Evolutionary conservation across 257 asterid species (phyloP), one percentile per base, ranked within the genome.

Genomic region (Leptodermis oblonga): DNA sequence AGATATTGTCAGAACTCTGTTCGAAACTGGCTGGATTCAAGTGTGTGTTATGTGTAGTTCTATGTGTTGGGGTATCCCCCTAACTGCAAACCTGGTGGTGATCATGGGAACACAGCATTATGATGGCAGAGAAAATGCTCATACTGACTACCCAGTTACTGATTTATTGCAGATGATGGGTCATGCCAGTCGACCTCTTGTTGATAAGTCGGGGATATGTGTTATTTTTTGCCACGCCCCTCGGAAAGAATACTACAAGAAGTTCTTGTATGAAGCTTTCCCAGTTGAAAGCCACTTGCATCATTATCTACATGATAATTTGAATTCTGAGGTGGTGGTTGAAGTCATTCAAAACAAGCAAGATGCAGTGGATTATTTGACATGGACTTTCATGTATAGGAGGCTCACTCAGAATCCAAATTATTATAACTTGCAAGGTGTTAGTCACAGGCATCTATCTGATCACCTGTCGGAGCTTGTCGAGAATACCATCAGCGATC

Each of bases 111-210:
- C 85, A 0, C 85, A 81, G 70, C 73, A 77, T 56, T 77, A 81
- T 61, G 85, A 81, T 62, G 80, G 85, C 59, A 51, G 76, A 49
- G 82, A 81, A 71, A 78, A 78, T 64, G 85, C 82, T 61, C 80
- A 80, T 58, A 74, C 74, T 58, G 85, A 81, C 69, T 81, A 81
- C 49, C 85, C 85, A 20, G 85, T 81, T 12, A 74, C 78, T n/a
- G 85, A 81, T 66, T 70, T 81, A 46, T 72, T 81, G 72, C 85
- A 81, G 80, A 81, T 81, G 85, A 77, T 81, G 82, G 85, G 85
- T 7, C 85, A 81, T 81, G 85, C 85, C 63, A 81, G 82, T 64
- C 79, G 84, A 48, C 84, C 84, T 56, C 81, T 80, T 53, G 71
- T 80, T 55, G 84, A 76, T 51, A 77, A 64, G 42, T 76, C 84